Evolutionary conservation across 257 asterid genomes (phyloP).

Genomic region (Przewalskia tangutica): DNA sequence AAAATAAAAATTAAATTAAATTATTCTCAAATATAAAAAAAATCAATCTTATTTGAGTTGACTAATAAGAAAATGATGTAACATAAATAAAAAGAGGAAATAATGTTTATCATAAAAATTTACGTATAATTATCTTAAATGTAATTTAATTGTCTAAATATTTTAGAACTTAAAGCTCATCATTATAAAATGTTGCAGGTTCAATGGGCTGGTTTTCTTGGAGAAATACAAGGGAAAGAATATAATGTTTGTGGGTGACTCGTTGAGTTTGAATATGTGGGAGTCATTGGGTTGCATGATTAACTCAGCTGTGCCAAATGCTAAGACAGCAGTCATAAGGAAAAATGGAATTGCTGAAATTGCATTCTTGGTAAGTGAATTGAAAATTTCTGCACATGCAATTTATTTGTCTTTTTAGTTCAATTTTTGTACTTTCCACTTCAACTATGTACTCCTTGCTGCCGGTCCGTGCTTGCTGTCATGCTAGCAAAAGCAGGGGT

Average conservation of each 20-base stretch:
- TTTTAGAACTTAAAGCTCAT: no score
- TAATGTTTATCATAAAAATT: no score
- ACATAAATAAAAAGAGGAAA: no score
- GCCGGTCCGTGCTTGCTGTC: no score
- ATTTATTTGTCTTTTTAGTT: neutral
- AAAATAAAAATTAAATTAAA: no score
- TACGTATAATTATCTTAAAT: no score
- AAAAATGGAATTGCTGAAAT: conserved; percentile 40
- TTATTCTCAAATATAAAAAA: no score
- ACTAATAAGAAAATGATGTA: no score
- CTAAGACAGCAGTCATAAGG: conserved; percentile 29
- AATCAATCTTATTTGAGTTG: no score
- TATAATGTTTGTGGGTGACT: conserved; percentile 95
- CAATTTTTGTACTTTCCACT: neutral
- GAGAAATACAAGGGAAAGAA: conserved; percentile 76
- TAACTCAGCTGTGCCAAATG: conserved; percentile 56
- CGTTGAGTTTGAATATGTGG: conserved; percentile 95
- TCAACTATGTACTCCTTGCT: no score
- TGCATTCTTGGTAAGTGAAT: conserved; percentile 49
- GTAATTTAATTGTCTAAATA: no score
- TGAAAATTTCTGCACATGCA: neutral
- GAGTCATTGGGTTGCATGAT: conserved; percentile 86
- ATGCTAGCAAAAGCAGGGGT: no score
- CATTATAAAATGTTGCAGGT: conserved; percentile 26
- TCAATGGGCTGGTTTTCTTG: conserved; percentile 67